Evolutionary conservation across 2,329 filamentous ascomycete genomes (phyloP), one percentile per base, ranked within the genome.

Genomic region (Penicillium sclerotigenum): DNA sequence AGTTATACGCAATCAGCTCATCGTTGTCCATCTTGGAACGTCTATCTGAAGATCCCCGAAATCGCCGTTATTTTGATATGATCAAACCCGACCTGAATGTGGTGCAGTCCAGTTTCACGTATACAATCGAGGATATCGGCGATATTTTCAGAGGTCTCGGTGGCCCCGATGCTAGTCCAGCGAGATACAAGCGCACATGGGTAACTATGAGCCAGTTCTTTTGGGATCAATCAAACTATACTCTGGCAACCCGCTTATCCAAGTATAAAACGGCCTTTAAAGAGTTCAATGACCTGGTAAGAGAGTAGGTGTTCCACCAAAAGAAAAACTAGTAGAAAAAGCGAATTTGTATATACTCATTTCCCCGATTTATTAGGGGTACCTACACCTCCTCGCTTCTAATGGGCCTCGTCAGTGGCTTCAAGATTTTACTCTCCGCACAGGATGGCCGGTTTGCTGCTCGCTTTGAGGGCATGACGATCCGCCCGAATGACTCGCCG

Each of bases 1-100:
- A 82, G 57, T 75, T 85, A 24, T 83, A 81, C 65, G 75, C 76
- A 49, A 80, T 85, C 66, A 81, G 80, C 54, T 74, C 77, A 46
- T 74, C 73, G 9, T 71, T 86, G 24, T 77, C 77, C 43, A 72
- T 71, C 40, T 70, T 86, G 37, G 75, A 81, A 40, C 72, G 73
- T 47, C 68, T 77, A 28, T 68, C 80, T 29, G 70, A 72, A 14
- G 68, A 74, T 54, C 71, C 72, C 28, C 71, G 67, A 16, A 75
- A 77, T 65, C 72, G 66, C 20, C 65, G 68, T 37, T 72, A 70
- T 28, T 73, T 77, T 57, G 62, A 66, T 42, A 67, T 69, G 41
- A 78, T 82, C 47, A 63, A 73, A 20, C 65, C 72, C 14, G 81
- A 85, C 62, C 63, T 84, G 26, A 74, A 76, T 31, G 65, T 82